A percentile compares a stretch with the other conserved stretches of the same genome.
Evolutionary conservation across 176 grass and related monocot species (phyloP).

Genomic region (Bothriochloa decipiens): DNA sequence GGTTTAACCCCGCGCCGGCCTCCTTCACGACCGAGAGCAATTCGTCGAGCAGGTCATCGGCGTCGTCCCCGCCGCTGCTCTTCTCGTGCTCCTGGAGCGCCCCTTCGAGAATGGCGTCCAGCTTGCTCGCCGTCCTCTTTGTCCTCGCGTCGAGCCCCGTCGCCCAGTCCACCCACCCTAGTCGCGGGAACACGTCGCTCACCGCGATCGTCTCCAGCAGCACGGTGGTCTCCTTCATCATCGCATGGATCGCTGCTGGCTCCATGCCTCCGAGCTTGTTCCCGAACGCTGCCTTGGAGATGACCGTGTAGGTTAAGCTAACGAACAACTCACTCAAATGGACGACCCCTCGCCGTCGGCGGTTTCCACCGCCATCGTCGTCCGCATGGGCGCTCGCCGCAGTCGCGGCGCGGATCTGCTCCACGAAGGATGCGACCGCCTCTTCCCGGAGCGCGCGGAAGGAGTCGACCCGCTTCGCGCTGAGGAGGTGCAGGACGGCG

Average conservation of each 20-base stretch:
- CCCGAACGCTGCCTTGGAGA: conserved; percentile 46
- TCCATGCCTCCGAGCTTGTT: conserved; percentile 23
- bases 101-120: conserved; percentile 50
- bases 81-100: conserved; percentile 43
- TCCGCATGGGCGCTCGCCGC: too few species aligned
- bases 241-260: background rate
- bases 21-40: conserved; percentile 7
- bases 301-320: conserved; percentile 35
- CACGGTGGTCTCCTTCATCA: background rate
- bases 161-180: conserved; percentile 47
- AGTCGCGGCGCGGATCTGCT: background rate
- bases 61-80: background rate
- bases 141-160: conserved; percentile 40
- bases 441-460: conserved; percentile 51
- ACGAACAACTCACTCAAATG: conserved; percentile 43
- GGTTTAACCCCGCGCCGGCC: background rate
- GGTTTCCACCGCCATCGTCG: too few species aligned
- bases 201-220: conserved; percentile 36
- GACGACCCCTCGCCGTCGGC: background rate
- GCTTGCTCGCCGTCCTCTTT: conserved; percentile 21
- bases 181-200: conserved; percentile 38
- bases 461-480: conserved; percentile 50
- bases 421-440: conserved; percentile 35
- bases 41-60: conserved; percentile 24
- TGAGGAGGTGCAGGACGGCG: conserved; percentile 49